Evolutionary conservation across 495 filamentous ascomycete genomes (phyloP), one percentile per base, ranked within the genome.

Genomic region (Talaromyces stipitatus): DNA sequence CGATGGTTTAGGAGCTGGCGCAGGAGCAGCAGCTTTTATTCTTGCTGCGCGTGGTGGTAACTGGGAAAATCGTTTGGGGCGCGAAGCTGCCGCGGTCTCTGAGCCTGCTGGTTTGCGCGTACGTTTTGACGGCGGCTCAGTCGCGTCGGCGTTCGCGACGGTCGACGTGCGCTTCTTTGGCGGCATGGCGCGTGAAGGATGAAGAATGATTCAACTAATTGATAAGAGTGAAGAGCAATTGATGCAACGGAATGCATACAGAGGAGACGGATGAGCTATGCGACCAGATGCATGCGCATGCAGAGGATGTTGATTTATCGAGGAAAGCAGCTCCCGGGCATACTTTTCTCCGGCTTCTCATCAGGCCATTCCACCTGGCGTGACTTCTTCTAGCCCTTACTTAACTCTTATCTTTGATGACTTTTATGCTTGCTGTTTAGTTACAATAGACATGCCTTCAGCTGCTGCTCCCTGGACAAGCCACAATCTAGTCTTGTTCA

Each of bases 11-110:
- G 47, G 24, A 11, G 58, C 24, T 5, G 26, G 38, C 8, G 53
- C 51, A 12, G 48, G 9, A 27, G 57, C n/a, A 23, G 61, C 24
- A 33, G 60, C 24, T 12, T 41, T 48, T n/a, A 33, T 27, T 50
- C 32, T 55, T 11, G 43, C 36, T 48, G 61, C 36, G 11, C 41
- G 32, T 12, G 32, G 30, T 51, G 32, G 61, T n/a, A 20, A 33
- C 50, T 55, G 14, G 12, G n/a, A 29, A 27, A 30, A 38, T 50
- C 63, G 51, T 24, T 54, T 59, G 10, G 61, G 63, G 18, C 63
- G 59, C 24, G 55, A 55, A 22, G 63, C 60, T 38, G 62, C 48
- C 22, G 61, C 63, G 8, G 63, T 65, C 46, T 61, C 27, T 33
- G 51, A 27, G 50, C 55, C 33, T 26, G n/a, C 36, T 58, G 54